A percentile compares a stretch with the other conserved stretches of the same genome.
Conservation (phyloP, 495 filamentous ascomycete species). For the Apiosordaria backusii region DNA sequence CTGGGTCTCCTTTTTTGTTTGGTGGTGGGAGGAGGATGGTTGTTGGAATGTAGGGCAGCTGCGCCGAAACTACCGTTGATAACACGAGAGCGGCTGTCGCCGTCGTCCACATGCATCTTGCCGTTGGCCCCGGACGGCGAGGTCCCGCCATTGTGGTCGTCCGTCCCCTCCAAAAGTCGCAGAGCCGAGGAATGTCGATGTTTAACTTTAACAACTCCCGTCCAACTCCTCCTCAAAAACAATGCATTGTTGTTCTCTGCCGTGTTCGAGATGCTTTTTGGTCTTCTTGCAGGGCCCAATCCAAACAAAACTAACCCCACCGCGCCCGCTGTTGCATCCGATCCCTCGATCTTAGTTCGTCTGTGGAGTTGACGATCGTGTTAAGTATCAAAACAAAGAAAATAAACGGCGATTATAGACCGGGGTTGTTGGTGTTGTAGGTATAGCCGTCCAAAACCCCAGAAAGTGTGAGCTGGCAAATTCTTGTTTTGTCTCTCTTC, state of each 20-base stretch:
- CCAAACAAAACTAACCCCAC: neutral
- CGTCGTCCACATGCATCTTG: too few relatives aligned
- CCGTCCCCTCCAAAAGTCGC: too few relatives aligned
- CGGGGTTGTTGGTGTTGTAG: neutral
- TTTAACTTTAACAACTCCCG: neutral
- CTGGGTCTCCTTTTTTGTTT: slow-evolving; percentile 11
- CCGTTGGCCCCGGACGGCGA: neutral
- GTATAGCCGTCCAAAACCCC: neutral
- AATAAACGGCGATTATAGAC: neutral
- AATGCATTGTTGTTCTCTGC: neutral
- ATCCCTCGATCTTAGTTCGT: neutral
- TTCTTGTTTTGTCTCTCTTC: neutral
- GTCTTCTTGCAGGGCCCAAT: neutral
- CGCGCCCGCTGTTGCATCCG: neutral
- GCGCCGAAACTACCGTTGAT: slow-evolving; percentile 18
- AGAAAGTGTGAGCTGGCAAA: neutral
- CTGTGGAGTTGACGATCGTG: neutral
- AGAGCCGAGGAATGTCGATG: neutral
- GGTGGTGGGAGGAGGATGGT: slow-evolving; percentile 52
- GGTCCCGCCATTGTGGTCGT: neutral
- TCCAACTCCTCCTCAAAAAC: neutral
- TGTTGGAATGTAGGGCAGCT: slow-evolving; percentile 73
- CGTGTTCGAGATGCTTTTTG: neutral
- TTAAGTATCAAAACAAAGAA: neutral
- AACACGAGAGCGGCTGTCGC: neutral